Evolutionary conservation across 2,329 filamentous ascomycete species (phyloP).

Genomic region (Chaetomiaceae sp.): DNA sequence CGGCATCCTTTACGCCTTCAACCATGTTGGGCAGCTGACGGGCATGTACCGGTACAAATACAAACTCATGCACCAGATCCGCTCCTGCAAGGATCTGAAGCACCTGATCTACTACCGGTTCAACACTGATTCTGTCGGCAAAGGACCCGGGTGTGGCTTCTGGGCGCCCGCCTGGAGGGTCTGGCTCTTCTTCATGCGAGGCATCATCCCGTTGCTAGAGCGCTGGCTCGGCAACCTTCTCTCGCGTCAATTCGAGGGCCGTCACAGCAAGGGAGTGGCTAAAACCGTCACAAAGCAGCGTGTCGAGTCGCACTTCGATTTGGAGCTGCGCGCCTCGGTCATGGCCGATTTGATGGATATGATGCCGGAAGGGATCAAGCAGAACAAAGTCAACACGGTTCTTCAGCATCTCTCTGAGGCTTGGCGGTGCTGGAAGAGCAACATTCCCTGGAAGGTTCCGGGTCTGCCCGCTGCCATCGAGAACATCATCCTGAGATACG

Average conservation of each 20-base stretch:
- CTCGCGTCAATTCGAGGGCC: constrained; percentile 95
- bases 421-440: constrained; percentile 99
- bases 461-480: constrained; percentile 94
- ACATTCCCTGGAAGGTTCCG: constrained; percentile 99
- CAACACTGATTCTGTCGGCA: constrained; percentile 93
- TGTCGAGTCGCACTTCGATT: constrained; percentile 96
- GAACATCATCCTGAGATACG: constrained; percentile 96
- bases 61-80: constrained; percentile 99
- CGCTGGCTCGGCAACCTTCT: constrained; percentile 96
- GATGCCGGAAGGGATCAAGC: constrained; percentile 99
- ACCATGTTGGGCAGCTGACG: constrained; percentile 95
- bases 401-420: constrained; percentile 96
- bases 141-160: constrained; percentile 96
- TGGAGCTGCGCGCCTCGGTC: constrained; percentile 93
- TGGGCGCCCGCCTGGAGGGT: constrained; percentile 99
- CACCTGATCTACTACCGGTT: constrained; percentile 99
- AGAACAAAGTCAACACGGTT: constrained; percentile 98
- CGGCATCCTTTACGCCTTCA: constrained; percentile 98
- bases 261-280: constrained; percentile 96
- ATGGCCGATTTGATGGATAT: constrained; percentile 99
- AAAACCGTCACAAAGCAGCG: constrained; percentile 99
- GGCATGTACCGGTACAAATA: constrained; percentile 99
- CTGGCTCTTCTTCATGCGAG: constrained; percentile 98
- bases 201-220: constrained; percentile 93
- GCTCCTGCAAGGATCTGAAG: constrained; percentile 97